Conservation (phyloP, 2,329 filamentous ascomycete species). For the Hypocrella siamensis region DNA sequence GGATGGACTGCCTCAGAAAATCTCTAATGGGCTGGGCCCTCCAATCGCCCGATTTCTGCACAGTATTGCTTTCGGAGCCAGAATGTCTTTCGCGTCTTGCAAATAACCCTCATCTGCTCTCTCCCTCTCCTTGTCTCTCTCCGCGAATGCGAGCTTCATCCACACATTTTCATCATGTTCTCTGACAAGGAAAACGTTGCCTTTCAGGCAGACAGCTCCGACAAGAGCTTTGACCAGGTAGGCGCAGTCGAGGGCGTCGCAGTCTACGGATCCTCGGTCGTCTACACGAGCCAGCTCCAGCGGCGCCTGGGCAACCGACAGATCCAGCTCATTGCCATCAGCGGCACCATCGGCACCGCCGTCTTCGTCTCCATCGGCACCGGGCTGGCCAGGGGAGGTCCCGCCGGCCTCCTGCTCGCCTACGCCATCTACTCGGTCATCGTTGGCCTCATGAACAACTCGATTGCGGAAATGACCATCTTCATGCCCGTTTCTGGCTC, state of each 20-base stretch:
- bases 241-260: too few species aligned
- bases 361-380: conserved; percentile 47
- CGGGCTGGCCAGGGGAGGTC: conserved; percentile 29
- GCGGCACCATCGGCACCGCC: conserved; percentile 40
- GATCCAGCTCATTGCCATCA: conserved; percentile 43
- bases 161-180: conserved; percentile 5
- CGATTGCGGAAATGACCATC: conserved; percentile 47
- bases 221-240: too few species aligned
- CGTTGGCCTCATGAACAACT: conserved; percentile 48
- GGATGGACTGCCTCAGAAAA: too few species aligned
- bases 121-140: too few species aligned
- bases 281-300: too few species aligned
- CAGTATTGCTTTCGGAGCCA: too few species aligned
- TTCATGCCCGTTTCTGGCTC: conserved; percentile 47
- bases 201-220: too few species aligned
- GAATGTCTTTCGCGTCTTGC: too few species aligned
- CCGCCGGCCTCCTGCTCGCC: conserved; percentile 38
- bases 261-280: too few species aligned
- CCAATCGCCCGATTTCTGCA: too few species aligned
- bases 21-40: too few species aligned
- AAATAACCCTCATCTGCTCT: too few species aligned
- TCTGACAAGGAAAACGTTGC: conserved; percentile 14
- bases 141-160: background rate
- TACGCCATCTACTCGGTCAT: conserved; percentile 39
- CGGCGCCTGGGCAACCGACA: conserved; percentile 36